Evolutionary conservation across 306 rosid species (phyloP).

Genomic region (Arachis hypogaea): DNA sequence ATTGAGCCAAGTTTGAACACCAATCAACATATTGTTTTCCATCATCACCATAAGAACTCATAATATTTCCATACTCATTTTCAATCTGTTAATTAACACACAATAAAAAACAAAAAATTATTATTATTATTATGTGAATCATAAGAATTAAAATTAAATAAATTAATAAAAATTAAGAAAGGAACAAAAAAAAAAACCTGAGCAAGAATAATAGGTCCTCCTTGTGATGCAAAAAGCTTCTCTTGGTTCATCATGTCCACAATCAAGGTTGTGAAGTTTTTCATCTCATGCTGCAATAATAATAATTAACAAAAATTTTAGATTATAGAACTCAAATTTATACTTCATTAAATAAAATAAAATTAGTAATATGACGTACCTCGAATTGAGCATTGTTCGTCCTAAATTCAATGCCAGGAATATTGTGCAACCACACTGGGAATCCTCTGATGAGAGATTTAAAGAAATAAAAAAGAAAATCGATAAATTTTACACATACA

Average conservation of each 20-base stretch:
- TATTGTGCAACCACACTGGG: slow-evolving; percentile 57
- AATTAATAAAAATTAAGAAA: neutral
- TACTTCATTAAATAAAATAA: neutral
- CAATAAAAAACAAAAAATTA: neutral
- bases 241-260: slow-evolving; percentile 36
- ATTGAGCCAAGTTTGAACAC: slow-evolving; percentile 48
- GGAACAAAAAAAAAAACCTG: slow-evolving; percentile 29
- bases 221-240: slow-evolving; percentile 51
- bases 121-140: neutral
- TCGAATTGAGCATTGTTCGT: slow-evolving; percentile 34
- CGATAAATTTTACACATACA: too few species aligned
- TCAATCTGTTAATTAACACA: slow-evolving; percentile 35
- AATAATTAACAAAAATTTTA: neutral
- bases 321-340: too few species aligned
- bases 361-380: slow-evolving; percentile 27
- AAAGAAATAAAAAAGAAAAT: too few species aligned
- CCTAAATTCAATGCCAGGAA: slow-evolving; percentile 45
- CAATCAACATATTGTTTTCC: slow-evolving; percentile 43
- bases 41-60: slow-evolving; percentile 34
- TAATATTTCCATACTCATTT: slow-evolving; percentile 50
- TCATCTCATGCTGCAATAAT: slow-evolving; percentile 40
- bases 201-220: slow-evolving; percentile 53
- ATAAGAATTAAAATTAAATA: neutral
- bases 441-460: slow-evolving; percentile 41
- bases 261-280: slow-evolving; percentile 30